Conservation (phyloP, 2,329 filamentous ascomycete genomes). For the Tolypocladium album region DNA sequence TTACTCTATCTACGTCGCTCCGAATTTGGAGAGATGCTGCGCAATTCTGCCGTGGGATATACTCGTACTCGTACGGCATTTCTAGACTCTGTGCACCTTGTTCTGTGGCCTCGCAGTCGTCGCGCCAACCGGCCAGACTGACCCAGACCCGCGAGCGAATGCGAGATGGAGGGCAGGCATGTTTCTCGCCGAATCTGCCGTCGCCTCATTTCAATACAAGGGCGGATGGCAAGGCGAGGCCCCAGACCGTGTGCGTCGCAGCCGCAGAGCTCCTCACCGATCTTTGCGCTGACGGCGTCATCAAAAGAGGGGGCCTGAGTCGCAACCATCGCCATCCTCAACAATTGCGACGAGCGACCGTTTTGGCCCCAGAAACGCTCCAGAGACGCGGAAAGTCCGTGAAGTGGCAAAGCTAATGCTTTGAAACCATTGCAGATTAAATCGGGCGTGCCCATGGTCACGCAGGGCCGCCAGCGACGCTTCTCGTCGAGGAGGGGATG, state of each 20-base stretch:
- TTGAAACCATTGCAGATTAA: slow-evolving; percentile 5
- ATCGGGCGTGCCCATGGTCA: slow-evolving; percentile 16
- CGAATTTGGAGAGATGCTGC: not conserved
- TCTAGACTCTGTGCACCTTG: not conserved
- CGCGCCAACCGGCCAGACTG: not conserved
- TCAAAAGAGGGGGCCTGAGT: slow-evolving; percentile 10
- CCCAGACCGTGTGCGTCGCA: not conserved
- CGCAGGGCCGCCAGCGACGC: slow-evolving; percentile 4
- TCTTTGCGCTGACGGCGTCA: slow-evolving; percentile 7
- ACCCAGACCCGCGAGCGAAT: not conserved
- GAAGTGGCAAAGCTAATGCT: accelerated
- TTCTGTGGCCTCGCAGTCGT: not conserved
- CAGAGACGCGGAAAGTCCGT: slow-evolving; percentile 13
- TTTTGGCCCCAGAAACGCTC: slow-evolving; percentile 10
- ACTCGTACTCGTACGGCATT: no score
- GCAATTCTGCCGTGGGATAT: not conserved
- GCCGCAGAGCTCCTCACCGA: slow-evolving; percentile 1
- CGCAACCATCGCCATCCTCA: slow-evolving; percentile 6
- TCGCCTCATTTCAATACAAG: not conserved
- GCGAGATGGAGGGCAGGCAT: not conserved
- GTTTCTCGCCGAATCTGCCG: not conserved
- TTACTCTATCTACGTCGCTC: not conserved
- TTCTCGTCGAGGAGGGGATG: slow-evolving; percentile 22
- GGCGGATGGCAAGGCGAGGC: not conserved
- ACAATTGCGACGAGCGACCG: slow-evolving; percentile 3